phyloP scores from a whole-genome alignment of 805 yeast species.

The Myxozyma vanderwaltii region DNA sequence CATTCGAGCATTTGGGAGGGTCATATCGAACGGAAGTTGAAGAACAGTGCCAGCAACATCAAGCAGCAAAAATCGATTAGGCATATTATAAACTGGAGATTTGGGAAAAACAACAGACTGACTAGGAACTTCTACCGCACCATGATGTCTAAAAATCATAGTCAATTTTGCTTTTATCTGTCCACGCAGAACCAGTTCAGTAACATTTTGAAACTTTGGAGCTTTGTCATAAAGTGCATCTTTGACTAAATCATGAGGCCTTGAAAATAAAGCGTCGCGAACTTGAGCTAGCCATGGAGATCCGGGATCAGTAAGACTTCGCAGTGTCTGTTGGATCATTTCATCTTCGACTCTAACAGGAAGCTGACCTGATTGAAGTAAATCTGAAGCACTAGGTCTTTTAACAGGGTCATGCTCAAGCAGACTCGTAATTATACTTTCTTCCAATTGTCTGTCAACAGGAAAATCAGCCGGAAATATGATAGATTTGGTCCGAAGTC shows the following conservation, averaged over 20 bases:
- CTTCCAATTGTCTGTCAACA: slow-evolving; percentile 57
- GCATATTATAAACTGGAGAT: slow-evolving; percentile 67
- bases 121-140: slow-evolving; percentile 75
- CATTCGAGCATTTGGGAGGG: slow-evolving; percentile 84
- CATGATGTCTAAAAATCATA: slow-evolving; percentile 73
- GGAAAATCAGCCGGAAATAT: slow-evolving; percentile 71
- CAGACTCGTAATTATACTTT: slow-evolving; percentile 63
- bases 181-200: slow-evolving; percentile 59
- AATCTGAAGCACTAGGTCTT: slow-evolving; percentile 77
- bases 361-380: slow-evolving; percentile 77
- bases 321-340: slow-evolving; percentile 82
- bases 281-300: slow-evolving; percentile 96
- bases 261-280: slow-evolving; percentile 79
- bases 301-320: slow-evolving; percentile 81
- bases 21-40: slow-evolving; percentile 85
- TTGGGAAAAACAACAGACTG: slow-evolving; percentile 78
- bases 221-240: slow-evolving; percentile 76
- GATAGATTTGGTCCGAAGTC: slow-evolving; percentile 59
- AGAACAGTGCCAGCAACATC: slow-evolving; percentile 86
- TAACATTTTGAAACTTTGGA: slow-evolving; percentile 33
- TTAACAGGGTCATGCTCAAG: slow-evolving; percentile 75
- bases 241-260: slow-evolving; percentile 80
- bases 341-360: slow-evolving; percentile 92
- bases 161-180: slow-evolving; percentile 63
- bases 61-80: slow-evolving; percentile 60